These are phyloP conservation scores for Diplodia seriata DNA, from an alignment of 2,329 filamentous ascomycete species.

Conservation along the genomic window DNA sequence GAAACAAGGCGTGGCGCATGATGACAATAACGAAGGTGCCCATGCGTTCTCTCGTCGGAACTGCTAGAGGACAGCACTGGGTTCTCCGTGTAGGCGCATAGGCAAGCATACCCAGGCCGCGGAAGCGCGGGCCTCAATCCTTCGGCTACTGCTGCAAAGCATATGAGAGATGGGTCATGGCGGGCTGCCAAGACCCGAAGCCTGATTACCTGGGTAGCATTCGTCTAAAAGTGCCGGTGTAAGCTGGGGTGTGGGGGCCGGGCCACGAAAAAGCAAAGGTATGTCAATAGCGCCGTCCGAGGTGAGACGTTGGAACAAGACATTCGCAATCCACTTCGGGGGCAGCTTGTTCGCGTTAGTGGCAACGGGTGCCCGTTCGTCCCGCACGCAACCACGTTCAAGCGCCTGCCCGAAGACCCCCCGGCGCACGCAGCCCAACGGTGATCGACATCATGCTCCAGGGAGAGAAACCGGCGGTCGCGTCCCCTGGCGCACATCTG, in stretches of 20 bases:
- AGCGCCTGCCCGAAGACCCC: conserved; percentile 5
- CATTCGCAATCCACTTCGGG: not conserved
- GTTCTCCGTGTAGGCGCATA: not conserved
- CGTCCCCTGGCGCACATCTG: conserved; percentile 1
- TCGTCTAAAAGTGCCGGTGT: not conserved
- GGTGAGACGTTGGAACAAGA: conserved; percentile 21
- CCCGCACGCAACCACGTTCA: conserved; percentile 1
- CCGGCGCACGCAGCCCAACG: conserved; percentile 4
- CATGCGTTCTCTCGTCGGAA: not conserved
- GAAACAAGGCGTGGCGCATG: not conserved
- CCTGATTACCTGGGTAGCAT: not conserved
- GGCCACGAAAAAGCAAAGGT: conserved; percentile 14
- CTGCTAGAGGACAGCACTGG: not conserved
- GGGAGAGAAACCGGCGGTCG: conserved; percentile 20
- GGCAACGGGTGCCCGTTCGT: conserved; percentile 8
- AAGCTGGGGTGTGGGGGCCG: not conserved
- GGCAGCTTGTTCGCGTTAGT: conserved; percentile 2
- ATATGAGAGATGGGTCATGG: conserved; percentile 13
- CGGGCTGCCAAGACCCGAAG: not conserved
- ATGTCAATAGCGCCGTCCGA: not conserved
- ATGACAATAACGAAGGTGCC: not conserved
- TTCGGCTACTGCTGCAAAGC: conserved; percentile 11
- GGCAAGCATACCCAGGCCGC: conserved; percentile 13
- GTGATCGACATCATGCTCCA: conserved; percentile 26
- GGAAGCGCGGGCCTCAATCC: conserved; percentile 26